Evolutionary conservation across 1,284 basidiomycete species (phyloP).

Genomic region (Rhodofomes roseus): DNA sequence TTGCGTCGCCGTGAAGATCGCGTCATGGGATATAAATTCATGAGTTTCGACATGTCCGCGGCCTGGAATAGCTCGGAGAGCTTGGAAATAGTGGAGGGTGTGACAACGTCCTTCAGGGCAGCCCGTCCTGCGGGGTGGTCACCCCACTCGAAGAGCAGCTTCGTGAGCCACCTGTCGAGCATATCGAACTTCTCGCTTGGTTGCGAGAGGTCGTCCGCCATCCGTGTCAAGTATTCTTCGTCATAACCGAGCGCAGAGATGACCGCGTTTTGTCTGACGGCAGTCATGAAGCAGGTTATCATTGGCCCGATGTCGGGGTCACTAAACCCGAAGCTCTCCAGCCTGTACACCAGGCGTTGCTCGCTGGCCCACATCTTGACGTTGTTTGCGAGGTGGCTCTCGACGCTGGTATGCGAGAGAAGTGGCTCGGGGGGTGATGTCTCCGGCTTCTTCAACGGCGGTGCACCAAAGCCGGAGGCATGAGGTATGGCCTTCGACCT

Average conservation of each 20-base stretch:
- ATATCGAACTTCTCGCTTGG: constrained; percentile 14
- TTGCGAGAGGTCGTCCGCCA: constrained; percentile 23
- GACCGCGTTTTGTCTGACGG: constrained; percentile 32
- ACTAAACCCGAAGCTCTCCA: constrained; percentile 44
- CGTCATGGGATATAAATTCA: constrained; percentile 37
- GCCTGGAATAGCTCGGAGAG: constrained; percentile 39
- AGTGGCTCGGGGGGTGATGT: background rate
- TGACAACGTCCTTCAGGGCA: constrained; percentile 22
- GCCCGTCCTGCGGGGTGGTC: constrained; percentile 28
- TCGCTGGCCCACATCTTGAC: constrained; percentile 27
- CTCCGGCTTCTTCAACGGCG: background rate
- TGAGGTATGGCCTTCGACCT: background rate
- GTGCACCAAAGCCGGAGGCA: background rate
- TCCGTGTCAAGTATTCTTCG: constrained; percentile 27
- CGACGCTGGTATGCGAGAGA: constrained; percentile 9
- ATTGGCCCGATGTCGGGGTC: constrained; percentile 29
- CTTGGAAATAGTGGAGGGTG: constrained; percentile 27
- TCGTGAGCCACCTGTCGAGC: constrained; percentile 32
- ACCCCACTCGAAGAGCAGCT: constrained; percentile 50
- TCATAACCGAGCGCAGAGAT: constrained; percentile 34
- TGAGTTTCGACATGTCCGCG: constrained; percentile 37
- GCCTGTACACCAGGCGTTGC: constrained; percentile 27
- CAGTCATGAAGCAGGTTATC: constrained; percentile 32
- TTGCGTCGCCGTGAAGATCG: constrained; percentile 52
- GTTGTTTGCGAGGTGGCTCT: constrained; percentile 13